phyloP scores from a whole-genome alignment of 768 basidiomycete species.

The Rhodosporidiobolus sp. region DNA sequence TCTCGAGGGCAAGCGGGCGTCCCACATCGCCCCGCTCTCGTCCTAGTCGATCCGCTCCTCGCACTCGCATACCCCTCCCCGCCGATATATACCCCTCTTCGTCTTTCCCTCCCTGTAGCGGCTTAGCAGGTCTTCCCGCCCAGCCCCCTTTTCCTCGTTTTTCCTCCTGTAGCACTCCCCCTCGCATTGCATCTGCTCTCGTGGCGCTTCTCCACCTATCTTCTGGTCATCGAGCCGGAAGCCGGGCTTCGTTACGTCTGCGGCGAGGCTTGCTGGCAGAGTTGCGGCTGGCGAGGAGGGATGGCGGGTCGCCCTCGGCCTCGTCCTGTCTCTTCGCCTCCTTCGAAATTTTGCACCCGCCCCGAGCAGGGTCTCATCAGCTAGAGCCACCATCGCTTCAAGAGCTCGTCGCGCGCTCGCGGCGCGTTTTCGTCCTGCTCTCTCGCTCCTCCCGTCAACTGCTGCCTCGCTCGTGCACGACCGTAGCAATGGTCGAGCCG shows the following conservation, averaged over 20 bases:
- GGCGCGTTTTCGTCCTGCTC: too few species aligned
- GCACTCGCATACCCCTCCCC: neutral
- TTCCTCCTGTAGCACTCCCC: neutral
- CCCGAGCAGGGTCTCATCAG: too few species aligned
- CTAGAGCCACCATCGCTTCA: too few species aligned
- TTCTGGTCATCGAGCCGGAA: too few species aligned
- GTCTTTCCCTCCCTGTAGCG: neutral
- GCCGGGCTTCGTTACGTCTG: too few species aligned
- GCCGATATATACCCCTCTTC: neutral
- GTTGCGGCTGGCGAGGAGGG: too few species aligned
- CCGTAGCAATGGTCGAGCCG: too few species aligned
- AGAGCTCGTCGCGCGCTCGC: too few species aligned
- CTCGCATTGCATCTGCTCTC: neutral
- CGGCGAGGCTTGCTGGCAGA: too few species aligned
- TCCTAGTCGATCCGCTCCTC: neutral
- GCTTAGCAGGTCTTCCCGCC: neutral
- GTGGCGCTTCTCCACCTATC: neutral
- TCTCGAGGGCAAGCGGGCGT: neutral
- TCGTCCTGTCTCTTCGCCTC: too few species aligned
- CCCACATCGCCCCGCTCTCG: neutral
- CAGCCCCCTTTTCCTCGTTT: neutral
- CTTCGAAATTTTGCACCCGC: too few species aligned
- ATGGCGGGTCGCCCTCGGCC: too few species aligned
- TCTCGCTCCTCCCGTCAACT: neutral
- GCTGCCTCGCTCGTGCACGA: neutral